Evolutionary conservation across 495 filamentous ascomycete genomes (phyloP), one percentile per base, ranked within the genome.

Genomic region (Neurospora sp.): DNA sequence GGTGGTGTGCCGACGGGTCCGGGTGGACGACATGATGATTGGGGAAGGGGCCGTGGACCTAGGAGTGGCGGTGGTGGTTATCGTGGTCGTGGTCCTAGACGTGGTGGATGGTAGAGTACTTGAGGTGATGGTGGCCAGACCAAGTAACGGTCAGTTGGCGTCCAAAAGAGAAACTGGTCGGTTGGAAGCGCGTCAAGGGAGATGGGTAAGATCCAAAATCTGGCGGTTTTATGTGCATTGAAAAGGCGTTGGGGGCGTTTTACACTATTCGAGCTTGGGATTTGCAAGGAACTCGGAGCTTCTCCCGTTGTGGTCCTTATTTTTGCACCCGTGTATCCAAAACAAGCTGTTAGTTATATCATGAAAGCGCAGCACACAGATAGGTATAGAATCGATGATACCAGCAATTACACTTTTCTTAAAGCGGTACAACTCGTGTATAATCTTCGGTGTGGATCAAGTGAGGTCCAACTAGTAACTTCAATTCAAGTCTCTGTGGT

Each of bases 11-110:
- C 74, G 46, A 80, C 76, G 71, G 85, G 77, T 82, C 88, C 71
- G 83, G 88, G 89, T 14, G 86, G 87, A 37, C 88, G 90, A 0
- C 85, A 85, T 44, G 84, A 85, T 39, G 87, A 87, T 1, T 83
- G 87, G 77, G 85, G 85, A n/a, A 82, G 79, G 74, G 83, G 85
- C 2, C 72, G 86, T 68, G 81, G 81, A 1, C 79, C 79, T 7
- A 79, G 84, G 61, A 82, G 77, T 70, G 87, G 82, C 14, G 79
- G 82, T 46, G 86, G 86, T 9, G 53, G 53, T 65, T 31, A 31
- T 65, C 69, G 75, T 16, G 69, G 72, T 2, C 74, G 74, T 38
- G 74, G 75, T 14, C 40, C 31, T 9, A 37, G 75, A 41, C 27
- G 75, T 10, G 73, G 75, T 1, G 75, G 73, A 0, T 77, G 75